Evolutionary conservation across 139 green algal species (phyloP), one percentile per base, ranked within the genome.

Genomic region (Tetraselmis striata): DNA sequence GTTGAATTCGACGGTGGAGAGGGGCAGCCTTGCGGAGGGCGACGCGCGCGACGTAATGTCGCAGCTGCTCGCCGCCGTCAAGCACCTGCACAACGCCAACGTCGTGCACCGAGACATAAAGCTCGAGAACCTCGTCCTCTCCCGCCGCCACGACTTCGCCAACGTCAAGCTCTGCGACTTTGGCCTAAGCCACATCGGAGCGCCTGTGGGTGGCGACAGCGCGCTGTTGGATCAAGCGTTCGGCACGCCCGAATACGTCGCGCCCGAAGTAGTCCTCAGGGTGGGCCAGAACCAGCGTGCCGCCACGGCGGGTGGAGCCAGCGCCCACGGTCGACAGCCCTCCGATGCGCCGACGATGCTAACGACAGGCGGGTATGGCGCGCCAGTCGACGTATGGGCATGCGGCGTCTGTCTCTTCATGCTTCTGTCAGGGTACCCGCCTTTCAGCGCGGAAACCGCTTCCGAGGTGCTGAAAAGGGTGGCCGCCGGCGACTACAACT

Each of bases 391-490:
- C 30, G 77, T 87, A 26, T 87, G 84, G 84, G 75, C 75, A 1
- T 23, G 76, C 28, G 84, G 84, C n/a, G 81, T 87, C 28, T 80
- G 82, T 31, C 75, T 82, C 25, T 87, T 85, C 80, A 82, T 85
- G 29, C 24, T 87, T 29, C 31, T 87, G 75, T 84, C 74, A 29
- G 84, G 84, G 1, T 76, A 32, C 29, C 76, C 76, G 2, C 83
- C 83, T 23, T 86, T 86, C 79, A 77, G 26, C 59, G 76, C 25
- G 23, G 30, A 45, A 29, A 78, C 23, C 45, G 31, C 80, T 25
- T n/a, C 29, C n/a, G 67, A 59, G 30, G 23, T 86, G 23, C 28
- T 76, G 23, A 22, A 77, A 27, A 30, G 1, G 11, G 76, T 85
- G 23, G 5, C n/a, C 2, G 30, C 24, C 25, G 82, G 76, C 32